A percentile compares a stretch with the other conserved stretches of the same genome.
Conservation (phyloP, 495 filamentous ascomycete genomes). For the Paragyromitra xinjiangensis region DNA sequence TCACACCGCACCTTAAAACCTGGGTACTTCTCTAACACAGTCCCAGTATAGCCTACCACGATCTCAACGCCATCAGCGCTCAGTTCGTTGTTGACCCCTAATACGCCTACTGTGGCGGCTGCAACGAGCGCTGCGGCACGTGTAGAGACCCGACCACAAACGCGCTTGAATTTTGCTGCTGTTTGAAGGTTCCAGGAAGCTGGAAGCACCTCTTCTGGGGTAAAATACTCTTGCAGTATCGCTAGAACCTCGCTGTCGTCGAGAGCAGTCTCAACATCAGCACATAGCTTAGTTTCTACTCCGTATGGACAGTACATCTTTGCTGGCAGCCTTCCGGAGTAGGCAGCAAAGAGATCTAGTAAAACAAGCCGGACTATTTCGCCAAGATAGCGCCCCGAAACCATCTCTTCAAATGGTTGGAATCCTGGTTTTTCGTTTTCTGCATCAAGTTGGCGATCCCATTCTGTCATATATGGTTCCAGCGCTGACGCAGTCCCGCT, state of each 20-base stretch:
- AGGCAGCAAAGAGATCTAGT: conserved; percentile 67
- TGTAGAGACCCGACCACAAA: conserved; percentile 50
- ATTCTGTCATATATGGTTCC: conserved; percentile 72
- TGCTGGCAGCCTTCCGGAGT: conserved; percentile 23
- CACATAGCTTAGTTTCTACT: conserved; percentile 47
- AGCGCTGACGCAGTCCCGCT: conserved; percentile 75
- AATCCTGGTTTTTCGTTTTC: conserved; percentile 78
- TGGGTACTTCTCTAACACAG: conserved; percentile 70
- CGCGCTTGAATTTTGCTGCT: conserved; percentile 32
- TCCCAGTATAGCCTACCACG: conserved; percentile 66
- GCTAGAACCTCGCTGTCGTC: conserved; percentile 33
- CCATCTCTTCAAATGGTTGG: conserved; percentile 90
- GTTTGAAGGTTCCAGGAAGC: conserved; percentile 13
- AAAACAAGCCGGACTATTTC: conserved; percentile 80
- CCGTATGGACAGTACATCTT: conserved; percentile 43
- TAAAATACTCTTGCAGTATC: conserved; percentile 42
- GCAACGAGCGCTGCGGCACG: conserved; percentile 55
- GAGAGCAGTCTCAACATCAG: conserved; percentile 36
- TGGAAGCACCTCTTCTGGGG: conserved; percentile 29
- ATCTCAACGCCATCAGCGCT: conserved; percentile 26
- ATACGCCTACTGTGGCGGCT: conserved; percentile 52
- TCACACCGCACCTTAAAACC: conserved; percentile 66
- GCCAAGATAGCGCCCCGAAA: conserved; percentile 81
- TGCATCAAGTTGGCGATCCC: conserved; percentile 73
- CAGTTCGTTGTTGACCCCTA: conserved; percentile 48